Conservation (phyloP, 2,329 filamentous ascomycete genomes). For the Aspergillus transmontanensis region DNA sequence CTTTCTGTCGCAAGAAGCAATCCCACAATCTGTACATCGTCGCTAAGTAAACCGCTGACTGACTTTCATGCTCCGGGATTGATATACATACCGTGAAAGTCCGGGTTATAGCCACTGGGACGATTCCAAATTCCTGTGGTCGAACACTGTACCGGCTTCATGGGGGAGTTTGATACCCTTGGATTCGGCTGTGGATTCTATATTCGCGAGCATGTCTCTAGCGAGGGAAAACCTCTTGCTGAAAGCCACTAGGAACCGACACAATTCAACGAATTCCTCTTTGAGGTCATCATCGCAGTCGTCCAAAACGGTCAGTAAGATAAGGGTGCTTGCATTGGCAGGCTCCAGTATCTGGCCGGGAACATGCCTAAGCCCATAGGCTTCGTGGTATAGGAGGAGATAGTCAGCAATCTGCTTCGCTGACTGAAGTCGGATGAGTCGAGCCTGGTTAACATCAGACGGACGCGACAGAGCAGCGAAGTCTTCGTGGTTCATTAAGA, state of each 20-base stretch:
- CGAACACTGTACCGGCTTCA: constrained; percentile 26
- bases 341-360: constrained; percentile 32
- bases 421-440: constrained; percentile 20
- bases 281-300: constrained; percentile 25
- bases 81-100: background rate
- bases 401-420: constrained; percentile 30
- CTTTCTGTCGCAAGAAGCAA: background rate
- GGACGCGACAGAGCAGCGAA: constrained; percentile 12
- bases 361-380: constrained; percentile 33
- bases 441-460: constrained; percentile 15
- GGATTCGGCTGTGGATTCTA: constrained; percentile 20
- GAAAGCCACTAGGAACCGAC: constrained; percentile 28
- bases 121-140: constrained; percentile 18
- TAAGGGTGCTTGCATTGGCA: constrained; percentile 24
- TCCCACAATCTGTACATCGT: background rate
- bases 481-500: constrained; percentile 23
- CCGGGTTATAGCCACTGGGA: constrained; percentile 14
- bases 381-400: constrained; percentile 29
- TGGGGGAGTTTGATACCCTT: constrained; percentile 22
- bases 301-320: constrained; percentile 24
- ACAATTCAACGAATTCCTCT: constrained; percentile 32
- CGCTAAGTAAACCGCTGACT: background rate
- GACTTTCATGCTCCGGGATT: background rate
- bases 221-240: constrained; percentile 27
- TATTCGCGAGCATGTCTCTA: constrained; percentile 24